Conservation (phyloP, 2,329 filamentous ascomycete species). For the Sporothrix protearum region DNA sequence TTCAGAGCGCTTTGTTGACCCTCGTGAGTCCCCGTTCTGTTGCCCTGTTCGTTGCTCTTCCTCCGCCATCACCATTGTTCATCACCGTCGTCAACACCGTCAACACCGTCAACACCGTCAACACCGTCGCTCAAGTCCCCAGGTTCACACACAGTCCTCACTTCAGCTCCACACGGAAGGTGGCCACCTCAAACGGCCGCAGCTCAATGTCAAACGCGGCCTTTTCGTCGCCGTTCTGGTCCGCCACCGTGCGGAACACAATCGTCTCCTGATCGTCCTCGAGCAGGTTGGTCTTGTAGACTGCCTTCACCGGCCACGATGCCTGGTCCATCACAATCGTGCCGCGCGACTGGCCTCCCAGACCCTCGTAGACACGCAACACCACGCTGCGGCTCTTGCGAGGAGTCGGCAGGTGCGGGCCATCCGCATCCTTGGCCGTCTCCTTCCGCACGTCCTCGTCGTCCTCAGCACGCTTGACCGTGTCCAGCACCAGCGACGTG, state of each 20-base stretch:
- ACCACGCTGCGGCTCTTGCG: conserved; percentile 76
- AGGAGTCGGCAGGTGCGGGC: conserved; percentile 46
- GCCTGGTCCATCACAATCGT: conserved; percentile 54
- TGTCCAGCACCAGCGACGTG: conserved; percentile 73
- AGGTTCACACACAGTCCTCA: not conserved
- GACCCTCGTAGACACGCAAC: conserved; percentile 78
- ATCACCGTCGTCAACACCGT: not conserved
- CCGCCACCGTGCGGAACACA: conserved; percentile 36
- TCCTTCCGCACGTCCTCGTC: conserved; percentile 68
- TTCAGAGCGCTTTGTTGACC: not conserved
- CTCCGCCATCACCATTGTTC: not conserved
- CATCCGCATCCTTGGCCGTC: conserved; percentile 36
- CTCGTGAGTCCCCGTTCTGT: not conserved
- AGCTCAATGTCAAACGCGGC: conserved; percentile 59
- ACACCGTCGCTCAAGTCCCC: not conserved
- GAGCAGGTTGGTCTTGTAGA: conserved; percentile 78
- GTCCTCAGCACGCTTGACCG: conserved; percentile 89
- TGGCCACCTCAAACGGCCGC: conserved; percentile 81
- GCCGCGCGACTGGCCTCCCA: conserved; percentile 76
- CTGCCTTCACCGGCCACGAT: conserved; percentile 67
- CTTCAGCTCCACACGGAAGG: conserved; percentile 46
- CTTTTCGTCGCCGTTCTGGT: conserved; percentile 34
- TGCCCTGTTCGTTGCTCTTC: not conserved
- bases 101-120: not conserved
- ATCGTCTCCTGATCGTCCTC: conserved; percentile 79